phyloP scores from a whole-genome alignment of 345 rosid genomes.

The Eucalyptus erythrocorys region DNA sequence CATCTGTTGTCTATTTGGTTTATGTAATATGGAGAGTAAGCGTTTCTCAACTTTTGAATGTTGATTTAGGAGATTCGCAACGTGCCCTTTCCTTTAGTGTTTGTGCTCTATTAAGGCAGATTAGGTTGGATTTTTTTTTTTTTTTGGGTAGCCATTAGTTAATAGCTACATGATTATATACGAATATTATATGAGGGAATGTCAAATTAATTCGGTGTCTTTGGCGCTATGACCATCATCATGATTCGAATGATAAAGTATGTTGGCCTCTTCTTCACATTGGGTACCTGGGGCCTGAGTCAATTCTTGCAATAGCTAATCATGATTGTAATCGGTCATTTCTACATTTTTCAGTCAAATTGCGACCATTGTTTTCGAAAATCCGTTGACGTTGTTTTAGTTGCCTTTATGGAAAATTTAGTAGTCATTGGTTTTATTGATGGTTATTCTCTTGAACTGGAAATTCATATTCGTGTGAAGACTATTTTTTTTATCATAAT shows the following conservation, averaged over 20 bases:
- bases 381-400: neutral
- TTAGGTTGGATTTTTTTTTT: too few relatives aligned
- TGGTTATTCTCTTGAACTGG: neutral
- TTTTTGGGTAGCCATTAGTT: too few relatives aligned
- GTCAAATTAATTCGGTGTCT: neutral
- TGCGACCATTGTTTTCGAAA: neutral
- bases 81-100: too few relatives aligned
- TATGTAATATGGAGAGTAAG: too few relatives aligned
- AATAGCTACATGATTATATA: too few relatives aligned
- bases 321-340: neutral
- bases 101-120: too few relatives aligned
- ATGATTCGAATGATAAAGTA: neutral
- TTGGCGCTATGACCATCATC: neutral
- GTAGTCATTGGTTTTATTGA: neutral
- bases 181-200: neutral
- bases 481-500: neutral
- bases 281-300: neutral
- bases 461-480: neutral
- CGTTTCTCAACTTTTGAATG: too few relatives aligned
- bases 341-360: neutral
- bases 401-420: neutral
- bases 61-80: too few relatives aligned
- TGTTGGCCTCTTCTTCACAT: slow-evolving; percentile 9
- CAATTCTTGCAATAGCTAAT: neutral
- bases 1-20: too few relatives aligned